A percentile compares a stretch with the other conserved stretches of the same genome.
phyloP scores from a whole-genome alignment of 192 early-diverging fungal species.

The Linnemannia hyalina region DNA sequence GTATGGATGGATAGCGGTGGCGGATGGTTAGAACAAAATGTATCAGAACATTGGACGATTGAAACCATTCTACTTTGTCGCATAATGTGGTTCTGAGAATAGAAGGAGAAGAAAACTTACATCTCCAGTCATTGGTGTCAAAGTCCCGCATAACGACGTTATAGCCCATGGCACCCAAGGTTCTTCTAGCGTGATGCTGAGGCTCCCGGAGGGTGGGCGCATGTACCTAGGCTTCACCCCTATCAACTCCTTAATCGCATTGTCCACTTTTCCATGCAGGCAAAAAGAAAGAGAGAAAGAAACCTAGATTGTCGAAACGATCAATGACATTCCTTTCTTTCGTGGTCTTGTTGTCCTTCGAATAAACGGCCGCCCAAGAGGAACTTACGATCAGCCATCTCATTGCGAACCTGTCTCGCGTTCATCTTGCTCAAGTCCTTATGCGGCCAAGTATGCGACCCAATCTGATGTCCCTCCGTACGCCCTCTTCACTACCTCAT shows the following conservation, averaged over 20 bases:
- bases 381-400: slow-evolving; percentile 18
- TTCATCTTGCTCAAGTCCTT: slow-evolving; percentile 25
- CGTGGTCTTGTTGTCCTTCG: neutral
- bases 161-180: slow-evolving; percentile 34
- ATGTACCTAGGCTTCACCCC: slow-evolving; percentile 66
- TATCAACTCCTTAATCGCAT: slow-evolving; percentile 36
- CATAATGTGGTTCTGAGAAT: neutral
- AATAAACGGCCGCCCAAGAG: neutral
- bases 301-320: neutral
- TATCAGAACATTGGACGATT: no score
- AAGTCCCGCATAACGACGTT: slow-evolving; percentile 57
- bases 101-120: neutral
- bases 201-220: slow-evolving; percentile 58
- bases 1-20: no score
- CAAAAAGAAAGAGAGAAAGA: neutral
- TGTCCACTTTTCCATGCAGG: slow-evolving; percentile 19
- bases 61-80: neutral
- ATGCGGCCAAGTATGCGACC: slow-evolving; percentile 65
- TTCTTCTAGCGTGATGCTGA: slow-evolving; percentile 9
- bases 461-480: slow-evolving; percentile 72
- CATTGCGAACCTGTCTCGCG: slow-evolving; percentile 17
- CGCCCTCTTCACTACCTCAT: slow-evolving; percentile 60
- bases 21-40: no score
- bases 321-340: neutral
- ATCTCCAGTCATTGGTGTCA: slow-evolving; percentile 54